Conservation (phyloP, 2,329 filamentous ascomycete species). For the Aspergillus ochraceoroseus region DNA sequence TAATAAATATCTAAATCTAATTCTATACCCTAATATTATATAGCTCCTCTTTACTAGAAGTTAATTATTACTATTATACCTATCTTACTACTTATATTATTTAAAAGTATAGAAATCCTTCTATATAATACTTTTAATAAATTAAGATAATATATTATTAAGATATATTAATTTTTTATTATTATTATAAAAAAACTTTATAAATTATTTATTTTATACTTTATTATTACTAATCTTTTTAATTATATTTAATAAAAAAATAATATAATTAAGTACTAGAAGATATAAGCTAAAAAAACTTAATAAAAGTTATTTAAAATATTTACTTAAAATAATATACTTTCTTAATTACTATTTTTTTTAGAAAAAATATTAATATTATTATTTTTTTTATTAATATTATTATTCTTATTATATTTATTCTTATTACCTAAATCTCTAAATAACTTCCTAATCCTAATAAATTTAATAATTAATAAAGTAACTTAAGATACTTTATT, state of each 20-base stretch:
- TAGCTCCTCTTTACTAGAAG: too few relatives aligned
- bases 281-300: too few relatives aligned
- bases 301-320: too few relatives aligned
- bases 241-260: background rate
- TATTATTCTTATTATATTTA: background rate
- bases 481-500: constrained; percentile 4
- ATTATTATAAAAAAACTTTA: background rate
- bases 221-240: background rate
- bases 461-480: constrained; percentile 5
- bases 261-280: too few relatives aligned
- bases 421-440: background rate
- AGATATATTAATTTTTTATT: too few relatives aligned
- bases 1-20: too few relatives aligned
- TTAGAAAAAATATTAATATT: background rate
- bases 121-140: too few relatives aligned
- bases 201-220: background rate
- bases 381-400: background rate
- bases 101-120: too few relatives aligned
- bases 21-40: too few relatives aligned
- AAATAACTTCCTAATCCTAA: background rate
- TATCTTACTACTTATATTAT: too few relatives aligned
- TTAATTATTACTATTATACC: too few relatives aligned
- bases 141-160: too few relatives aligned
- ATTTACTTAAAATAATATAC: constrained; percentile 1
- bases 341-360: constrained; percentile 1